Percentiles rank a stretch among this genome's conserved stretches.
Evolutionary conservation across 2,329 filamentous ascomycete species (phyloP).

Genomic region (Eutypella sp.): DNA sequence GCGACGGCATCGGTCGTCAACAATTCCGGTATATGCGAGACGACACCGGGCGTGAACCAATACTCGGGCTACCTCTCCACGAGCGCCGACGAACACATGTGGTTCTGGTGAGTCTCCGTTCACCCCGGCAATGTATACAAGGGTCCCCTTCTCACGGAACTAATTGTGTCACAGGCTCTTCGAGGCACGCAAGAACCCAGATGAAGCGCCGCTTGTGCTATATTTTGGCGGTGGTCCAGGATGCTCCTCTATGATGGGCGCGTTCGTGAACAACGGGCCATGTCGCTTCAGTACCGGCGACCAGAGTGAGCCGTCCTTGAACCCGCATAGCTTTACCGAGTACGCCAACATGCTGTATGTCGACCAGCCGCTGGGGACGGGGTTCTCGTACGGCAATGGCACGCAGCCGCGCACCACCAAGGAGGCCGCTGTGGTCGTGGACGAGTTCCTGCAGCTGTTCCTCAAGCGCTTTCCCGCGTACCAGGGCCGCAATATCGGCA

Average conservation of each 20-base stretch:
- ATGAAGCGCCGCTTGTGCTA: constrained; percentile 27
- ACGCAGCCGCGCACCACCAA: constrained; percentile 33
- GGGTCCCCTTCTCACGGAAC: background rate
- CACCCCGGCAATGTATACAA: background rate
- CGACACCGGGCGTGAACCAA: constrained; percentile 43
- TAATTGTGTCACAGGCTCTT: constrained; percentile 27
- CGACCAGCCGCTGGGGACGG: constrained; percentile 32
- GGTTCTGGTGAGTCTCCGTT: constrained; percentile 31
- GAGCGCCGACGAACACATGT: constrained; percentile 38
- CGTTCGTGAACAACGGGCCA: constrained; percentile 40
- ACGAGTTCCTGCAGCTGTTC: constrained; percentile 56
- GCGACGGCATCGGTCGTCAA: constrained; percentile 42
- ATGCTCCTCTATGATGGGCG: constrained; percentile 33
- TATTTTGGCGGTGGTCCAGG: constrained; percentile 39
- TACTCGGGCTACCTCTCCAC: constrained; percentile 47
- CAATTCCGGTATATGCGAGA: constrained; percentile 48
- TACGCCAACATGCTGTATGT: constrained; percentile 39
- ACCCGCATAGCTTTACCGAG: constrained; percentile 38
- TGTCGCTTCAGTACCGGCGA: constrained; percentile 35
- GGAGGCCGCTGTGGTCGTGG: constrained; percentile 45
- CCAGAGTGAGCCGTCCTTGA: constrained; percentile 32
- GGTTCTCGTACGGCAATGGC: constrained; percentile 35
- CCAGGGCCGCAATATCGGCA: constrained; percentile 50
- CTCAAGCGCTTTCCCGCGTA: constrained; percentile 60
- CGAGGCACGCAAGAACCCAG: constrained; percentile 26